Percentiles rank a stretch among this genome's conserved stretches.
These are phyloP conservation scores for Cyberlindnera samutprakarnensis DNA, from an alignment of 805 yeast genomes.

Conservation along the genomic window DNA sequence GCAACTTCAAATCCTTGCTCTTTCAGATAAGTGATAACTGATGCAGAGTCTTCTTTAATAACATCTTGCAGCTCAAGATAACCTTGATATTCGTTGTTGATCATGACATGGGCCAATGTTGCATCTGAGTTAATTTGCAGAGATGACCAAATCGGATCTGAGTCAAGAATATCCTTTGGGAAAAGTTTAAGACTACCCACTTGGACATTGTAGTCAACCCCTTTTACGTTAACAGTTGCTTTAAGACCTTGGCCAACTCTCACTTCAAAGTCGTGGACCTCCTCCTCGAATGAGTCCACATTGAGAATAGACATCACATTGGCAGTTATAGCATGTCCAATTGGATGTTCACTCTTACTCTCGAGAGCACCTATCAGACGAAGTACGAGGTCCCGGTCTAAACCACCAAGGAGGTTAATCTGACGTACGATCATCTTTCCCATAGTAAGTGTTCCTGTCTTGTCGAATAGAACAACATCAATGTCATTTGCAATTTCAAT, in stretches of 20 bases:
- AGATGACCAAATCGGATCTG: conserved; percentile 7
- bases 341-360: conserved; percentile 76
- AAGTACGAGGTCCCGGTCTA: conserved; percentile 31
- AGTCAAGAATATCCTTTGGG: conserved; percentile 8
- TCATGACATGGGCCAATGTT: conserved; percentile 48
- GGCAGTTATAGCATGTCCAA: conserved; percentile 61
- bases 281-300: conserved; percentile 2
- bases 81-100: conserved; percentile 57
- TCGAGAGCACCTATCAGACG: conserved; percentile 52
- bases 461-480: conserved; percentile 74
- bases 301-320: conserved; percentile 22
- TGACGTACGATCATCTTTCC: conserved; percentile 54
- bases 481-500: conserved; percentile 66
- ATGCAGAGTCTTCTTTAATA: conserved; percentile 56
- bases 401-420: conserved; percentile 5
- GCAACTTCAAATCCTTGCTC: conserved; percentile 55
- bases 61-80: conserved; percentile 60
- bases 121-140: conserved; percentile 25
- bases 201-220: conserved; percentile 26
- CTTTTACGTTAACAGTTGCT: conserved; percentile 18
- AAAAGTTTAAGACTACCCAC: conserved; percentile 43
- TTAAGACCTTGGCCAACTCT: conserved; percentile 32
- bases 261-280: conserved; percentile 22
- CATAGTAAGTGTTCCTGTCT: conserved; percentile 90
- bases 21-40: conserved; percentile 49